A percentile compares a stretch with the other conserved stretches of the same genome.
These are phyloP conservation scores for Chrysoporthe austroafricana DNA, from an alignment of 2,329 filamentous ascomycete genomes.

Conservation along the genomic window DNA sequence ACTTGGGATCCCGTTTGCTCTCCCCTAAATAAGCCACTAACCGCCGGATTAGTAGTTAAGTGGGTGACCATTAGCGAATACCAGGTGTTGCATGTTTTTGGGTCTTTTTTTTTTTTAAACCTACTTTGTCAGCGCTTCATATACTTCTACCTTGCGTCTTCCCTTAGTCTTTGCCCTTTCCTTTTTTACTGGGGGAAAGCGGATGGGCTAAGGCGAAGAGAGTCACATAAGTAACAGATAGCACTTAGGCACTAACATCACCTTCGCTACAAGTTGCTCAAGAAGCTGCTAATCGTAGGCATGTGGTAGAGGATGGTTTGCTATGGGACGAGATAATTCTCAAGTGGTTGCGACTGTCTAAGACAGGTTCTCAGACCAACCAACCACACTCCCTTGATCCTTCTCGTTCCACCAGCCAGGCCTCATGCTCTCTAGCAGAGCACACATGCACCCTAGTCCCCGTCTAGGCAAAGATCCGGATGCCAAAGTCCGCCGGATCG, in stretches of 20 bases:
- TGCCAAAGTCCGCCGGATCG: conserved; percentile 46
- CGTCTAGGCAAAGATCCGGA: conserved; percentile 15
- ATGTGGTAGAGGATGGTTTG: neutral
- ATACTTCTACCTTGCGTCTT: no score
- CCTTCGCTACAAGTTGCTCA: neutral
- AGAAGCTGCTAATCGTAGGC: neutral
- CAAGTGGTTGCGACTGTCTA: neutral
- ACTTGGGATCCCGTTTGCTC: conserved; percentile 6
- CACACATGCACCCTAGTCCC: neutral
- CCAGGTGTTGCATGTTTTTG: conserved; percentile 5
- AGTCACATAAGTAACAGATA: neutral
- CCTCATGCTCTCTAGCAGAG: neutral
- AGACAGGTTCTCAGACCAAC: neutral
- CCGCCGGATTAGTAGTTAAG: conserved; percentile 9
- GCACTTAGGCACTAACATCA: no score
- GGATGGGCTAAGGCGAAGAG: no score
- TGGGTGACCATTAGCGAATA: conserved; percentile 10
- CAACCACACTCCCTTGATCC: neutral
- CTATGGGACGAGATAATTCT: neutral
- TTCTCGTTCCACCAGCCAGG: neutral
- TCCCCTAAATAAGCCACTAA: conserved; percentile 9
- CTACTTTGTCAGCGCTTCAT: no score
- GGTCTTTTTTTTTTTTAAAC: no score
- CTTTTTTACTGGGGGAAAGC: no score
- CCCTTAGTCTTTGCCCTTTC: no score